Evolutionary conservation across 2,329 filamentous ascomycete species (phyloP).

Genomic region (Colletotrichum ledebouriae): DNA sequence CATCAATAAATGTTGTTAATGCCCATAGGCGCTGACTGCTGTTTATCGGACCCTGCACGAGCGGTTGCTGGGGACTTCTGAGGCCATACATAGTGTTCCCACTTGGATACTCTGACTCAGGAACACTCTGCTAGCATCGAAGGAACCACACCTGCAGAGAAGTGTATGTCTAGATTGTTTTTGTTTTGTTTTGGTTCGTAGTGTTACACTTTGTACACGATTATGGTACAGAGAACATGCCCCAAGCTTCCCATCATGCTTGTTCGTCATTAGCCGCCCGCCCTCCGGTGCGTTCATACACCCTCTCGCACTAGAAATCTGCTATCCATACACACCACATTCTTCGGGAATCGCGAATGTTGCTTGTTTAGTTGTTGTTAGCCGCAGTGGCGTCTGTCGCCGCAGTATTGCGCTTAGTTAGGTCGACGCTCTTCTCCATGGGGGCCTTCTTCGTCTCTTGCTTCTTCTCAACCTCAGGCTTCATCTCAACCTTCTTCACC

Average conservation of each 20-base stretch:
- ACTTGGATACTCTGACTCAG: not conserved
- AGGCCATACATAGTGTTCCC: not conserved
- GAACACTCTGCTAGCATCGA: not conserved
- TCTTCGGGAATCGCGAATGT: not conserved
- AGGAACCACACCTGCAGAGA: slow-evolving; percentile 13
- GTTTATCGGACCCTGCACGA: no score
- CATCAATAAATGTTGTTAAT: slow-evolving; percentile 11
- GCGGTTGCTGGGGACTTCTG: slow-evolving; percentile 8
- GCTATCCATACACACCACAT: not conserved
- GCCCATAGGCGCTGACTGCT: not conserved
- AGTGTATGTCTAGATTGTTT: slow-evolving; percentile 37
- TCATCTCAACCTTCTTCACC: slow-evolving; percentile 23
- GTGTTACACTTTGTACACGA: slow-evolving; percentile 41
- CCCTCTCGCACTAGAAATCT: not conserved
- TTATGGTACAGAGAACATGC: slow-evolving; percentile 41
- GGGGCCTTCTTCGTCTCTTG: slow-evolving; percentile 32
- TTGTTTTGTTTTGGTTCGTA: slow-evolving; percentile 7
- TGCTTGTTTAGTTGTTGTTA: slow-evolving; percentile 45
- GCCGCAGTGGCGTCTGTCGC: slow-evolving; percentile 51
- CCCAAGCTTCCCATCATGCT: slow-evolving; percentile 36
- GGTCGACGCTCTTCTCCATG: slow-evolving; percentile 34
- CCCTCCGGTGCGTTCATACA: not conserved
- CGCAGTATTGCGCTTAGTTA: slow-evolving; percentile 44
- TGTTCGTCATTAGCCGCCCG: slow-evolving; percentile 37
- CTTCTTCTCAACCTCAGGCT: slow-evolving; percentile 18